Evolutionary conservation across 257 asterid species (phyloP), one percentile per base, ranked within the genome.

Genomic region (Capsicum pubescens): DNA sequence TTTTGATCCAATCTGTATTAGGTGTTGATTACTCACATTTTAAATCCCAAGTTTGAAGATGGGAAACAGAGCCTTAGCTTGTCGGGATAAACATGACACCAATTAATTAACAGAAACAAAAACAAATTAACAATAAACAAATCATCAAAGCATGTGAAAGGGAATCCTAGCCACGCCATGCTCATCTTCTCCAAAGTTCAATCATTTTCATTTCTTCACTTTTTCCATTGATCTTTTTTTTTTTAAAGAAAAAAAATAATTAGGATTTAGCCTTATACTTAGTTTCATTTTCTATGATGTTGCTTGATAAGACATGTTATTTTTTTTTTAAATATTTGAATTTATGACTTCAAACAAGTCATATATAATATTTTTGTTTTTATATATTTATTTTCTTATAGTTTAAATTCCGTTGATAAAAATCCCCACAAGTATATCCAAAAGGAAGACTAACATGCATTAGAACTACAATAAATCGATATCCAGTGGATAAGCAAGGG

Each of bases 21-120:
- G 68, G 68, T 19, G 15, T 54, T 54, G 11, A 54, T 54, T 54
- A 44, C 46, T 72, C 50, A 13, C n/a, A 48, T 80, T 19, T 6
- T 60, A 58, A 58, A 60, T 60, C 21, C n/a, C 42, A 39, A 60
- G 83, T 58, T 60, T 60, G 44, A 44, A 58, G 19, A 60, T 42
- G 71, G 74, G 74, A 80, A 80, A 60, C 83, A 60, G 7, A 74
- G 32, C 58, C 74, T 19, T 42, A 55, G 12, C 44, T 44, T 80
- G 83, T 80, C 74, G 74, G 83, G 74, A 80, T 80, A 64, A 80
- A 80, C 59, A 59, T 80, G 46, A 60, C 71, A 80, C 21, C 71
- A 26, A 59, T 80, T 80, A 80, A 58, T 80, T 67, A 67, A 21
- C 21, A 68, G 36, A 68, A 68, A 36, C 4, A 15, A 68, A 68